A percentile compares a stretch with the other conserved stretches of the same genome.
phyloP scores from a whole-genome alignment of 495 filamentous ascomycete genomes.

The Xylaria grammica region DNA sequence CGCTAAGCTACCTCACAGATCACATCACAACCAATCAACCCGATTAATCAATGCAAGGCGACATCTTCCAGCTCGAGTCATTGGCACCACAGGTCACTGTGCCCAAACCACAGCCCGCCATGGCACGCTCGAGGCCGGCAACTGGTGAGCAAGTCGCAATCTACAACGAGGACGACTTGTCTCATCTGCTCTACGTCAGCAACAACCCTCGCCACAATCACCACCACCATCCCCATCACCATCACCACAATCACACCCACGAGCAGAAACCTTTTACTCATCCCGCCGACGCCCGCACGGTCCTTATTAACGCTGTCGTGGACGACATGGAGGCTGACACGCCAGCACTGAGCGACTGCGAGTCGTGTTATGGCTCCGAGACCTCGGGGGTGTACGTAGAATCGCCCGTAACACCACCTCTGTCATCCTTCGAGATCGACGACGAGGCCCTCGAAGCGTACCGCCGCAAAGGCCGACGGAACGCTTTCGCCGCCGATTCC shows the following conservation, averaged over 20 bases:
- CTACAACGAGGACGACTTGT: constrained; percentile 51
- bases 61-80: constrained; percentile 39
- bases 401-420: constrained; percentile 27
- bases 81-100: constrained; percentile 23
- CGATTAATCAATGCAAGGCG: constrained; percentile 33
- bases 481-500: constrained; percentile 26
- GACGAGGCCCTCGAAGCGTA: constrained; percentile 14
- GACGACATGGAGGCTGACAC: constrained; percentile 31
- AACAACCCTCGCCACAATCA: constrained; percentile 28
- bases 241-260: constrained; percentile 29
- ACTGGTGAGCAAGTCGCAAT: constrained; percentile 42
- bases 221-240: constrained; percentile 32
- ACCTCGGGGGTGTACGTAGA: constrained; percentile 26
- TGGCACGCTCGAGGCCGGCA: constrained; percentile 18
- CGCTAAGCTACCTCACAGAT: constrained; percentile 6
- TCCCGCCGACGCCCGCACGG: constrained; percentile 25
- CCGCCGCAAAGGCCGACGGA: constrained; percentile 19
- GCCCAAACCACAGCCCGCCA: constrained; percentile 13
- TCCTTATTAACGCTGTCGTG: constrained; percentile 32
- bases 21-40: constrained; percentile 1
- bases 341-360: constrained; percentile 39
- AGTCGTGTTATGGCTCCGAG: constrained; percentile 26
- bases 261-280: constrained; percentile 11
- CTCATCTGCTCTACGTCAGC: constrained; percentile 37
- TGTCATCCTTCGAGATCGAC: neutral